These are phyloP conservation scores for Trichophyton verrucosum DNA, from an alignment of 2,329 filamentous ascomycete species.

Conservation along the genomic window DNA sequence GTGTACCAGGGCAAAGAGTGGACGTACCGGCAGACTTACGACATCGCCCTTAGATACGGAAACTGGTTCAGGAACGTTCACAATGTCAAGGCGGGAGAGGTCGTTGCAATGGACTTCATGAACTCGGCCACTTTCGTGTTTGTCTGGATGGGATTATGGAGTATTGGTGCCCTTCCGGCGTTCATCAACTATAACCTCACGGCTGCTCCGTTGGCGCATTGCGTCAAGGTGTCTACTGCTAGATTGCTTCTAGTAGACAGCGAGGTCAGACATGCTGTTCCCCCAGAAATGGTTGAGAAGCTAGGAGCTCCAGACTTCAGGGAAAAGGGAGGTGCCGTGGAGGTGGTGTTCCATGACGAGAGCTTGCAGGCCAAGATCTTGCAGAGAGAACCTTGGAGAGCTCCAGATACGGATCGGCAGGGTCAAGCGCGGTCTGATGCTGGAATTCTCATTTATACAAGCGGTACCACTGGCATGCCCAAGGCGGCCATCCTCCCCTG, in stretches of 20 bases:
- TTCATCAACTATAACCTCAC: slow-evolving; percentile 81
- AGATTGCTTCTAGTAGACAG: slow-evolving; percentile 60
- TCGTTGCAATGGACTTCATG: slow-evolving; percentile 69
- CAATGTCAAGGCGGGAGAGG: slow-evolving; percentile 54
- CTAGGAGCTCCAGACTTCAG: slow-evolving; percentile 31
- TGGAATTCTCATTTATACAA: slow-evolving; percentile 70
- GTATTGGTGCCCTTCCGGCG: slow-evolving; percentile 67
- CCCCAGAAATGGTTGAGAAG: slow-evolving; percentile 28
- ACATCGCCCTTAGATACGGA: slow-evolving; percentile 58
- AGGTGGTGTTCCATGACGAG: slow-evolving; percentile 50
- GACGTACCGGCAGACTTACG: slow-evolving; percentile 66
- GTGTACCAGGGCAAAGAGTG: slow-evolving; percentile 55
- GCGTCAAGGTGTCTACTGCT: slow-evolving; percentile 54
- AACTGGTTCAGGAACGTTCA: slow-evolving; percentile 57
- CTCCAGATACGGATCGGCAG: slow-evolving; percentile 45
- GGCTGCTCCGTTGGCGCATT: slow-evolving; percentile 60
- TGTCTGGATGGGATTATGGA: slow-evolving; percentile 66
- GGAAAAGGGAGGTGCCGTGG: slow-evolving; percentile 34
- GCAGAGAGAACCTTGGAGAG: slow-evolving; percentile 41
- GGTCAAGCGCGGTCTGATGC: slow-evolving; percentile 44
- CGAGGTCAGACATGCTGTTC: slow-evolving; percentile 43
- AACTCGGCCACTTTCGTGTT: slow-evolving; percentile 72
- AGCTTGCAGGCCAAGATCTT: slow-evolving; percentile 45
- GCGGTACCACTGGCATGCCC: slow-evolving; percentile 71
- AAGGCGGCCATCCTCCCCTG: slow-evolving; percentile 69